Percentiles rank a stretch among this genome's conserved stretches.
These are phyloP conservation scores for Neurospora sp. DNA, from an alignment of 495 filamentous ascomycete genomes.

Conservation along the genomic window DNA sequence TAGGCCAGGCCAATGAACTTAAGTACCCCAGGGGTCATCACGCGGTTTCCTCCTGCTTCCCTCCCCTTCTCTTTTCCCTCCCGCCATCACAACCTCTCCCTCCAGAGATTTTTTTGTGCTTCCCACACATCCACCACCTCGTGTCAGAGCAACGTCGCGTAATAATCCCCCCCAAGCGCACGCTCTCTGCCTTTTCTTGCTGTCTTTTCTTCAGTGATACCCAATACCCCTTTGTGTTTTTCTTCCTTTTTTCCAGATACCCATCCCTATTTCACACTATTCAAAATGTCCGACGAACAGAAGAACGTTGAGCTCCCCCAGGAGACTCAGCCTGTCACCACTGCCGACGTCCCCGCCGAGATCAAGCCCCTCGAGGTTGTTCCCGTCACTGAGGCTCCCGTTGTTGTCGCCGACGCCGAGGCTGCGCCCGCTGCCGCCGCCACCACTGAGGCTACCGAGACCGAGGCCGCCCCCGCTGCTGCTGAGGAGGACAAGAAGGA, in stretches of 20 bases:
- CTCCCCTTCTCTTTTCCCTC: constrained; percentile 8
- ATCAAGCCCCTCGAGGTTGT: constrained; percentile 30
- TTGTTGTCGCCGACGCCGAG: constrained; percentile 23
- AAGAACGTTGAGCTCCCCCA: constrained; percentile 35
- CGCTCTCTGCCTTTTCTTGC: constrained; percentile 25
- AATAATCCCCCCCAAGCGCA: constrained; percentile 15
- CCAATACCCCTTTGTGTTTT: constrained; percentile 34
- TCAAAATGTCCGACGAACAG: constrained; percentile 41
- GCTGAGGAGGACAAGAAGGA: constrained; percentile 40
- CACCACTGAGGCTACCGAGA: constrained; percentile 36
- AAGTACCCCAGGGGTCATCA: constrained; percentile 16
- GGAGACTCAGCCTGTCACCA: constrained; percentile 25
- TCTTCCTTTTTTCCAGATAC: constrained; percentile 33
- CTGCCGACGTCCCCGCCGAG: constrained; percentile 35
- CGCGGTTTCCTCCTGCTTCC: constrained; percentile 5
- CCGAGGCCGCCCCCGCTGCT: constrained; percentile 29
- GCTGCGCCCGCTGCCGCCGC: constrained; percentile 37
- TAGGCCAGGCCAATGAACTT: constrained; percentile 2
- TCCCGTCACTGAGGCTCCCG: constrained; percentile 23
- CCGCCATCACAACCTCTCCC: constrained; percentile 24
- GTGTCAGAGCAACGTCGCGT: constrained; percentile 17
- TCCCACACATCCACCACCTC: constrained; percentile 11
- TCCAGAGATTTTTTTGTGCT: constrained; percentile 17
- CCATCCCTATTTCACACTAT: constrained; percentile 16
- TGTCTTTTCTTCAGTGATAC: constrained; percentile 38